Evolutionary conservation across 768 basidiomycete species (phyloP), one percentile per base, ranked within the genome.

Genomic region (Termitomyces heimii): DNA sequence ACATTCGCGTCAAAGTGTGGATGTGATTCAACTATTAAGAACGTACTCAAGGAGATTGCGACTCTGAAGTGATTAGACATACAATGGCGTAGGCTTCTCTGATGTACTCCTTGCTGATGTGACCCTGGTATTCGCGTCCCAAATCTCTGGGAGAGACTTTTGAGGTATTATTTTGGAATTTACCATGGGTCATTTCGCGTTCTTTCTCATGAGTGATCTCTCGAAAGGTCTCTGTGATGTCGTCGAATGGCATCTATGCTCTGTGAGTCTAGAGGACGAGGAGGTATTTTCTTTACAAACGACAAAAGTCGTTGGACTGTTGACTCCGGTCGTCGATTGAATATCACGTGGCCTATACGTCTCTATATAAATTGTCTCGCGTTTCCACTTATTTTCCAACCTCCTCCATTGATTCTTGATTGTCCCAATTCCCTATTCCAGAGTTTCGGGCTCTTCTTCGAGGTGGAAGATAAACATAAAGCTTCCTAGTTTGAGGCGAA

Each of bases 81-180:
- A 81, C 92, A 61, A 94, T 82, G 42, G 77, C 80, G 66, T 92
- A 87, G 7, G 87, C 92, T 65, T 94, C 90, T 56, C 77, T 70
- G 53, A 92, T 66, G 69, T 88, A 94, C 62, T 83, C 80, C 69
- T 85, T 87, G 60, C 79, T 82, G 56, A 84, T 68, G 20, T 71
- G 67, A 28, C 67, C 66, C 61, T 75, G 68, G 49, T 71, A 72
- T 49, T 74, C 73, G 55, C n/a, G 24, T 62, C 73, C 72, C 13
- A 57, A 65, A 56, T 77, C 77, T 34, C 60, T 65, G 59, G 62
- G 68, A 46, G 67, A 56, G 22, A 65, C 65, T 58, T 71, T 73
- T 29, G 35, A n/a, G 32, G 65, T 60, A 43, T 76, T 60, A 67
- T 77, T 86, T 63, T 76, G 78, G 58, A 81, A 75, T 67, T 84